A percentile compares a stretch with the other conserved stretches of the same genome.
phyloP scores from a whole-genome alignment of 345 rosid species.

The Populus pruinosa region DNA sequence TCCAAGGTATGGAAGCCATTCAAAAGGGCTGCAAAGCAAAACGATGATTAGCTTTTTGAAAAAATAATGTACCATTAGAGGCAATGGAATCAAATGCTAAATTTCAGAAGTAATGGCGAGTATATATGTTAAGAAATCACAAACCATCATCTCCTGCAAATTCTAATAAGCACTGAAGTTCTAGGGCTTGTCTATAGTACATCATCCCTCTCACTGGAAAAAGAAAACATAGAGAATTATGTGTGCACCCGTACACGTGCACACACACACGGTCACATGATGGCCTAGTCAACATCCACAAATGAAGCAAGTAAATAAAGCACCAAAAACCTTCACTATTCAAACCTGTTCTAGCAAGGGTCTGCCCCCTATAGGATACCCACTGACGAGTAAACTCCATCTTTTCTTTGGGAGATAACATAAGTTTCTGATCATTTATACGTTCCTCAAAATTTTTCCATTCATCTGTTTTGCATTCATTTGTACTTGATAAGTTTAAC shows the following conservation, averaged over 20 bases:
- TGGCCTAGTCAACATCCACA: slow-evolving; percentile 8
- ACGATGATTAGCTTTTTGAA: slow-evolving; percentile 5
- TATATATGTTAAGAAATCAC: slow-evolving; percentile 26
- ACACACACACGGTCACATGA: not conserved
- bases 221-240: not conserved
- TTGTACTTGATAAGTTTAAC: slow-evolving; percentile 14
- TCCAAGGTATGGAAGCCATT: slow-evolving; percentile 22
- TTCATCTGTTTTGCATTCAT: slow-evolving; percentile 57
- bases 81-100: not conserved
- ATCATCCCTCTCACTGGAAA: slow-evolving; percentile 93
- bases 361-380: slow-evolving; percentile 94
- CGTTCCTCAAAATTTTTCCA: slow-evolving; percentile 77
- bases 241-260: too few species aligned
- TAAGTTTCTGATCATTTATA: slow-evolving; percentile 30
- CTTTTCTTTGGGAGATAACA: slow-evolving; percentile 20
- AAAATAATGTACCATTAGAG: slow-evolving; percentile 1
- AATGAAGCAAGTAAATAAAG: slow-evolving; percentile 1
- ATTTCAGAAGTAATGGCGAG: not conserved
- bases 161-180: slow-evolving; percentile 75
- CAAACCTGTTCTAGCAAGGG: slow-evolving; percentile 90
- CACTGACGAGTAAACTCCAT: slow-evolving; percentile 58
- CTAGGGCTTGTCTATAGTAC: slow-evolving; percentile 79
- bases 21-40: slow-evolving; percentile 41
- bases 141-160: slow-evolving; percentile 54
- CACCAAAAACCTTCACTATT: not conserved